phyloP scores from a whole-genome alignment of 2,329 filamentous ascomycete species.

The Fusarium protoensiforme region DNA sequence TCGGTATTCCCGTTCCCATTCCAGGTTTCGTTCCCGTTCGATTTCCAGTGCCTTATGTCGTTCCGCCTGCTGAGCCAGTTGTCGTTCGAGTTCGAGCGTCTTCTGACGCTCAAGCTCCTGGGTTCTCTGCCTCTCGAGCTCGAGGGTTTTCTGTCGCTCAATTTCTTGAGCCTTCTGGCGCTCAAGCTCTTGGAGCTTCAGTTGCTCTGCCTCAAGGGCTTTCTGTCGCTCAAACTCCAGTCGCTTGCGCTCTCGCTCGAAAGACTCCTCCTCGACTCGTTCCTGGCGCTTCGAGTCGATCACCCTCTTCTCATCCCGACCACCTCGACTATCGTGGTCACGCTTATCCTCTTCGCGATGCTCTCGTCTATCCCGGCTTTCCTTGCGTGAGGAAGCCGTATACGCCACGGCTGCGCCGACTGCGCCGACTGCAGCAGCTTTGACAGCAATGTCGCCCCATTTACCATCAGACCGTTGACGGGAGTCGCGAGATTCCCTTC shows the following conservation, averaged over 20 bases:
- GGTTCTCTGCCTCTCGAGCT: background rate
- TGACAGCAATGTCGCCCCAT: constrained; percentile 58
- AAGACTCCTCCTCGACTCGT: constrained; percentile 27
- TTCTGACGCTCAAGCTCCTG: constrained; percentile 8
- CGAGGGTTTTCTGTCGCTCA: constrained; percentile 3
- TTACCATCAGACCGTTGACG: constrained; percentile 51
- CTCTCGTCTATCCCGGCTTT: constrained; percentile 28
- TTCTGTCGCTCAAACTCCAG: constrained; percentile 35
- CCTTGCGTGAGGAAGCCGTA: constrained; percentile 37
- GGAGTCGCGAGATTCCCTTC: constrained; percentile 45
- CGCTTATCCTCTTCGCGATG: constrained; percentile 33
- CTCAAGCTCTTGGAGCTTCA: constrained; percentile 37
- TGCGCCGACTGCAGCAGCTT: constrained; percentile 60
- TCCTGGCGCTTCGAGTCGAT: constrained; percentile 34
- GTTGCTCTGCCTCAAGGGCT: constrained; percentile 27
- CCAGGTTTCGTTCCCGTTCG: constrained; percentile 23
- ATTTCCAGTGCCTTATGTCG: constrained; percentile 28
- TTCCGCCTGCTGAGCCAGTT: constrained; percentile 13
- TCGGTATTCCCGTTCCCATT: constrained; percentile 43
- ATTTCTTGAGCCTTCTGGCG: constrained; percentile 26
- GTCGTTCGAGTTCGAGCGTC: constrained; percentile 12
- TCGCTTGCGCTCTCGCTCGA: constrained; percentile 29
- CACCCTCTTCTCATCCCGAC: constrained; percentile 17
- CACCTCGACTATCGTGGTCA: constrained; percentile 27
- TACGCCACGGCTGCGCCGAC: constrained; percentile 52